Base-by-base conservation (phyloP, 169 alveolate species). In the Cryptosporidium viatorum region DNA sequence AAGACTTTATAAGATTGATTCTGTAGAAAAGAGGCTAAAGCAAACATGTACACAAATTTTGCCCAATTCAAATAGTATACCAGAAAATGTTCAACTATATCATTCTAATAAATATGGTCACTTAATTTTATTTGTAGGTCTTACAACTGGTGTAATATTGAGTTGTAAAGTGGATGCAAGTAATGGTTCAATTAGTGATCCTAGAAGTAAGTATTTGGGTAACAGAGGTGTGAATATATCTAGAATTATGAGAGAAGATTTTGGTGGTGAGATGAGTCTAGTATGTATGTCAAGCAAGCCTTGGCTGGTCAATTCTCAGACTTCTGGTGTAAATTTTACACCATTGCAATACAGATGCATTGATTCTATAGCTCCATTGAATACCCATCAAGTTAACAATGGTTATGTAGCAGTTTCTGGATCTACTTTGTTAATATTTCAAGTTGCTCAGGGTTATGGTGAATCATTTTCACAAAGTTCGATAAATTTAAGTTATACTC, bases 111-210 rank as follows among this genome's bases (percentile, higher is more conserved):
- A 50, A n/a, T 31, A 70, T 67, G 93, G 91, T 21, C 85, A 93
- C 45, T 85, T 97, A 45, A 96, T 85, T 86, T 91, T 97, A 87
- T 96, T 95, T 70, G 97, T 98, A n/a, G 99, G 99, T 7, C 94
- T 98, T 71, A 95, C 94, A 33, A 98, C 97, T 74, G 99, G 99
- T 0, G 97, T 98, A 16, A 92, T 98, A 91, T 93, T 98, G 1
- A 94, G 99, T 73, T 95, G 99, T 69, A 93, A 94, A 21, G 96
- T 98, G 23, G 99, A 98, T 91, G 80, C 95, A 26, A 93, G 96
- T 3, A 94, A 98, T 6, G 99, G 99, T 12, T 93, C 97, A n/a
- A 96, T 97, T n/a, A 93, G 97, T 31, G 99, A 97, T 75, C 98
- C 97, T 68, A 96, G 98, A 85, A 94, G 98, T 9, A 95, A 98